phyloP scores from a whole-genome alignment of 2,329 filamentous ascomycete genomes.

The Fusarium avenaceum region DNA sequence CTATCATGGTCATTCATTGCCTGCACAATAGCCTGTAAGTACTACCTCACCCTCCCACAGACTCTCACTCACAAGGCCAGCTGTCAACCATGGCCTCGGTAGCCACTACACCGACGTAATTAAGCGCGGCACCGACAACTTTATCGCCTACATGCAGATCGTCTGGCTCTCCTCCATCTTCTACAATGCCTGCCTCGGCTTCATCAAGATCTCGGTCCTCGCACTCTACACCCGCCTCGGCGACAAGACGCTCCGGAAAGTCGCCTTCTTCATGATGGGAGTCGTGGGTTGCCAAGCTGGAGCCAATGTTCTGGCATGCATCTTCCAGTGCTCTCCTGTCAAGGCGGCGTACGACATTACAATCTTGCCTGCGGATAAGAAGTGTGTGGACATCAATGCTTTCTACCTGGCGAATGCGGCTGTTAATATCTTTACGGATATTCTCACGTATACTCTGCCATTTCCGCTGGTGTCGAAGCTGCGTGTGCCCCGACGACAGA shows the following conservation, averaged over 20 bases:
- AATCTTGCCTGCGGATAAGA: conserved; percentile 3
- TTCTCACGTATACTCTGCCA: conserved; percentile 15
- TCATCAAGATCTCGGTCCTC: conserved; percentile 37
- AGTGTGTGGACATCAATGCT: conserved; percentile 33
- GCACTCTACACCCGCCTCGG: conserved; percentile 33
- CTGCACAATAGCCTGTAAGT: conserved; percentile 31
- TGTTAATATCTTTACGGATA: conserved; percentile 34
- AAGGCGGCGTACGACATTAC: conserved; percentile 24
- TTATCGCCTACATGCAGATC: conserved; percentile 35
- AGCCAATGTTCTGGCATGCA: conserved; percentile 32
- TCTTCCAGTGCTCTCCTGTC: conserved; percentile 30
- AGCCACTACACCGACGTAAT: conserved; percentile 29
- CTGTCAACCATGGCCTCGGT: conserved; percentile 32
- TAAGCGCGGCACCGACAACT: conserved; percentile 24
- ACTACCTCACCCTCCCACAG: accelerated
- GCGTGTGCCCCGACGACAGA: conserved; percentile 28
- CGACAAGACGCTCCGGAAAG: conserved; percentile 24
- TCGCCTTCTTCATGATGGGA: conserved; percentile 32
- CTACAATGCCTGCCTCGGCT: conserved; percentile 38
- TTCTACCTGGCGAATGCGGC: conserved; percentile 35
- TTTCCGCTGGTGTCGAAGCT: conserved; percentile 27
- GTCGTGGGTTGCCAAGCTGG: conserved; percentile 34
- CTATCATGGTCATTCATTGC: conserved; percentile 32
- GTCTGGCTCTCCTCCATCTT: conserved; percentile 38
- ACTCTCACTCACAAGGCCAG: background rate